Percentiles rank a stretch among this genome's conserved stretches.
These are phyloP conservation scores for Colletotrichum sp. DNA, from an alignment of 2,329 filamentous ascomycete species.

Conservation along the genomic window DNA sequence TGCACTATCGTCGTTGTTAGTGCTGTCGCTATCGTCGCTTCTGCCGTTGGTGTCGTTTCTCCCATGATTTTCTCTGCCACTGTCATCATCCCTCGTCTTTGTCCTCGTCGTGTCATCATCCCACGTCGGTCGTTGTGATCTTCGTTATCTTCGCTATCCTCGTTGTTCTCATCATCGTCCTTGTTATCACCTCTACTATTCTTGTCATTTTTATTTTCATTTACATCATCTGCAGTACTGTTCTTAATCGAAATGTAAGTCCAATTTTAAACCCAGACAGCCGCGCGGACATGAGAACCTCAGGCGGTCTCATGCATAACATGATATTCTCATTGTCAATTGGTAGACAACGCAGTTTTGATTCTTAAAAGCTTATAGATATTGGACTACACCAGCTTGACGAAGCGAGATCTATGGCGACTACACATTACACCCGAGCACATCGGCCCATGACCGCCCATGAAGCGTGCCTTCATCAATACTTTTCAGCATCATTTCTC, in stretches of 20 bases:
- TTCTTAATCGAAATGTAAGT: not conserved
- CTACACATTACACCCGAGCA: not conserved
- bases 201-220: too few species aligned
- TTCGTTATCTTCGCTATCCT: too few species aligned
- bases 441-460: not conserved
- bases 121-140: too few species aligned
- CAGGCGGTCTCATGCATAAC: too few species aligned
- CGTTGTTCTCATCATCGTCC: not conserved
- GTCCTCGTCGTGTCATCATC: too few species aligned
- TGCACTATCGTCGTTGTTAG: not conserved
- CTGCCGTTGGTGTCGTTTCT: not conserved
- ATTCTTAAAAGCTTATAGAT: not conserved
- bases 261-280: accelerated
- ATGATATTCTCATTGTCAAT: too few species aligned
- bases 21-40: not conserved
- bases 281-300: too few species aligned
- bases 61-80: too few species aligned
- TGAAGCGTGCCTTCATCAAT: not conserved
- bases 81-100: not conserved
- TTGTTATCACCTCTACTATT: too few species aligned
- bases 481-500: not conserved
- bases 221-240: too few species aligned
- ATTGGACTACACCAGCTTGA: accelerated
- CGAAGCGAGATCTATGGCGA: not conserved
- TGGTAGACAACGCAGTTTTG: not conserved